Base-by-base conservation (phyloP, 768 basidiomycete species). In the Leccinum variicolor region DNA sequence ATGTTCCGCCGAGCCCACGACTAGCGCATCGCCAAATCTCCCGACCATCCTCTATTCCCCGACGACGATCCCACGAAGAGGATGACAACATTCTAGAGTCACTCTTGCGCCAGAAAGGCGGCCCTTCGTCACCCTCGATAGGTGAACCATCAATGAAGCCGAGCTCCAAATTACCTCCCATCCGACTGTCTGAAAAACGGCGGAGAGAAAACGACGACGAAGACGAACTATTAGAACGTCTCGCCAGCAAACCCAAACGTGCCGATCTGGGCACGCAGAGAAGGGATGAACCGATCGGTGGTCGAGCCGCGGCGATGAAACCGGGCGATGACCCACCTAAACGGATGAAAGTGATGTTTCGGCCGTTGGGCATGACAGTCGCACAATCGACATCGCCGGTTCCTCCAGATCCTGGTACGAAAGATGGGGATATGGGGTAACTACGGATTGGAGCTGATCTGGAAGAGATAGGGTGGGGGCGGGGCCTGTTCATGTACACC, bases 331-430 rank as follows among this genome's bases (percentile, higher is more conserved):
- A 73, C 29, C 82, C 81, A 41, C 77, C 76, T 53, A 89, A 86
- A 73, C 90, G 89, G 70, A 81, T 92, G 66, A 90, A 89, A 74
- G 76, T 92, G 58, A 87, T 83, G 72, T 78, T 91, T 58, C 84
- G 85, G 43, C 62, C 75, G 53, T 60, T 69, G 55, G 62, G 61
- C 52, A 52, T 52, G 21, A 59, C 67, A 26, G 55, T 66, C 29
- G 58, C 75, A 47, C 71, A 76, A 52, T 66, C 79, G 25, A 61
- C 75, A 11, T 69, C 73, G 6, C 73, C 77, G 13, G 67, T 76
- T 53, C 77, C 83, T 68, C 83, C 89, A 84, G 81, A 84, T 79
- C 72, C 79, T 59, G 79, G 82, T 66, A 77, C 80, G 57, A 90
- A 90, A 73, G 87, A 90, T 64, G 87, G 85, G 54, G 89, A 90